Evolutionary conservation across 768 basidiomycete species (phyloP), one percentile per base, ranked within the genome.

Genomic region (Sporobolomyces roseus): DNA sequence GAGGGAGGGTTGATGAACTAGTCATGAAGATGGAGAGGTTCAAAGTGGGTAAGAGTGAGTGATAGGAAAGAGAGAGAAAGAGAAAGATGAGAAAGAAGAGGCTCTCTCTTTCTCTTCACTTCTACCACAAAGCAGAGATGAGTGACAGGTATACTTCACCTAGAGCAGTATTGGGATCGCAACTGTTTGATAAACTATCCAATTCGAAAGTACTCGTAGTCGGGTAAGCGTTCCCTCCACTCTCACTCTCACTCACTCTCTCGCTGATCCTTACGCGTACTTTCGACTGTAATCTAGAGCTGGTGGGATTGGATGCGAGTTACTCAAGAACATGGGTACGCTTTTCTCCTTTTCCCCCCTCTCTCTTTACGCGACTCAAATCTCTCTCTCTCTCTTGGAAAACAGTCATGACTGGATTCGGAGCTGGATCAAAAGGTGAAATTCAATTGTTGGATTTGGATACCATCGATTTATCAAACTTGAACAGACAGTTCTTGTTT

Each of bases 401-500:
- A 14, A 23, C 66, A 73, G 63, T 72, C 48, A 70, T 64, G 66
- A 56, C 59, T 14, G 66, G 66, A n/a, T 73, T 58, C 30, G 68
- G 65, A 33, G 50, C 38, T 19, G 55, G 50, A 45, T 13, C n/a
- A 7, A 23, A 36, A 25, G 72, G 68, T 33, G 17, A 29, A 19
- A 64, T 73, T 41, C 41, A 61, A 19, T 51, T 73, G 77, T 83
- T 99, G 66, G 94, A 99, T 80, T 83, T 99, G 71, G 94, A 99
- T 80, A 99, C 94, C 25, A 99, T 99, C 78, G 94, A 99, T 82
- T 83, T 99, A 49, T 94, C 92, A 55, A 99, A 99, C 78, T 82
- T 98, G 60, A 99, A 99, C 76, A 85, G 94, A 27, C 94, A 98
- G 75, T 99, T 98, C 78, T 81, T 99, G 46, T 99, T 99, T 81